Conservation (phyloP, 805 yeast species). For the Candida adriatica region DNA sequence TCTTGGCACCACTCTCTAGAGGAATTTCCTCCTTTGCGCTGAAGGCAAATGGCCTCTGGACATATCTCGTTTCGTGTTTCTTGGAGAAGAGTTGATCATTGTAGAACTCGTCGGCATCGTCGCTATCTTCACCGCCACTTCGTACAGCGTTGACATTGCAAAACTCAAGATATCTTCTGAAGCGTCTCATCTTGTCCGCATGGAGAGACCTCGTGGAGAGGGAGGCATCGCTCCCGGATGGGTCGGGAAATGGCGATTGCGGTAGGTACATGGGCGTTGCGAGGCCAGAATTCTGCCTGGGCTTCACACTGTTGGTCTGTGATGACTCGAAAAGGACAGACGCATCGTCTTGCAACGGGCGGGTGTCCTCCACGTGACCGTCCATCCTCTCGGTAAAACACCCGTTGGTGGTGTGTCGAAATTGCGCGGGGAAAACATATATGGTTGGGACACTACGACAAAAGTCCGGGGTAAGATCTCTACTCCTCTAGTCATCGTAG, state of each 20-base stretch:
- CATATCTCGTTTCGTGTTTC: slow-evolving; percentile 5
- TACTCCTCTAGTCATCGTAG: no score
- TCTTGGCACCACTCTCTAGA: slow-evolving; percentile 6
- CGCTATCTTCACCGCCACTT: slow-evolving; percentile 6
- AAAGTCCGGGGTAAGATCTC: no score
- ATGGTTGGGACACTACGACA: no score
- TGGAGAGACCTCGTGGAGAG: slow-evolving; percentile 3
- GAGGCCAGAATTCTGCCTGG: slow-evolving; percentile 4
- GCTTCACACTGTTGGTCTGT: slow-evolving; percentile 1
- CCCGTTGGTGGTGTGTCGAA: no score
- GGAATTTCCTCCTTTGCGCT: slow-evolving; percentile 6
- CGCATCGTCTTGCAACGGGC: no score
- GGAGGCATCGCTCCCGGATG: slow-evolving; percentile 3
- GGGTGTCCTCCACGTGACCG: no score
- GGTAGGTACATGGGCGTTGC: slow-evolving; percentile 6
- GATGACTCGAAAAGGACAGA: no score
- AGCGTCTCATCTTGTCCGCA: slow-evolving; percentile 13
- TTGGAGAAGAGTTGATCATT: slow-evolving; percentile 4
- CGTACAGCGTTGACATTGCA: slow-evolving; percentile 7
- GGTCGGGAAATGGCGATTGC: slow-evolving; percentile 2
- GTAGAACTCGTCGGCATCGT: slow-evolving; percentile 16
- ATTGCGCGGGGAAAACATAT: no score
- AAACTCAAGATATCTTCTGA: slow-evolving; percentile 12
- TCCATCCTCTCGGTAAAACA: no score
- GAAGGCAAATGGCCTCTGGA: slow-evolving; percentile 6